Conservation (phyloP, 768 basidiomycete genomes). For the Amanita exitialis region DNA sequence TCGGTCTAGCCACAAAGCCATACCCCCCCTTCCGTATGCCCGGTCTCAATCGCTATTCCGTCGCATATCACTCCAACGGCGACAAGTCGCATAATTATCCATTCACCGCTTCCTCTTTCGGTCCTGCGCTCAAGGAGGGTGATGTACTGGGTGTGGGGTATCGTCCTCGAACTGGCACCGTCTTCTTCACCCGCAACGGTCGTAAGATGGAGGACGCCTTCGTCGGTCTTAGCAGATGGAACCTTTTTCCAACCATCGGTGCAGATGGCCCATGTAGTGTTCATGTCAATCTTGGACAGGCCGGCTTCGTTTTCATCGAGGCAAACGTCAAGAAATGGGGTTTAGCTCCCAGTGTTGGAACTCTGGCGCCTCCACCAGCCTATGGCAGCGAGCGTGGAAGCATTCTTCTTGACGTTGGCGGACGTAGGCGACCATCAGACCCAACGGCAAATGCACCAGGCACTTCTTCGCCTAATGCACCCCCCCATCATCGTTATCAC, state of each 20-base stretch:
- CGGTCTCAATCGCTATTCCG: slow-evolving; percentile 76
- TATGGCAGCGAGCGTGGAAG: slow-evolving; percentile 97
- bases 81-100: slow-evolving; percentile 98
- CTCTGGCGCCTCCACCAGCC: slow-evolving; percentile 93
- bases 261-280: slow-evolving; percentile 95
- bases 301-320: slow-evolving; percentile 98
- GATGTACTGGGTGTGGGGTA: slow-evolving; percentile 96
- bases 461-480: slow-evolving; percentile 36
- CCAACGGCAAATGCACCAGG: slow-evolving; percentile 31
- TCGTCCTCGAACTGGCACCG: slow-evolving; percentile 90
- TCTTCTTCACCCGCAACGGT: slow-evolving; percentile 99
- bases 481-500: slow-evolving; percentile 43
- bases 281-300: slow-evolving; percentile 95
- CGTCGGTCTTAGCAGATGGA: slow-evolving; percentile 79
- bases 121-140: slow-evolving; percentile 80
- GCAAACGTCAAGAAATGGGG: slow-evolving; percentile 99
- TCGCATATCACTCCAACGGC: slow-evolving; percentile 93
- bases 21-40: slow-evolving; percentile 92
- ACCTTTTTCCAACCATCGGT: slow-evolving; percentile 95
- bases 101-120: slow-evolving; percentile 79
- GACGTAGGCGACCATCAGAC: slow-evolving; percentile 32
- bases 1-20: slow-evolving; percentile 94
- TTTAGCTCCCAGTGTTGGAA: slow-evolving; percentile 92
- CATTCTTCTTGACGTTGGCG: slow-evolving; percentile 88
- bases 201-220: slow-evolving; percentile 96